Conservation (phyloP, 495 filamentous ascomycete species). For the Lepidopterella palustris region DNA sequence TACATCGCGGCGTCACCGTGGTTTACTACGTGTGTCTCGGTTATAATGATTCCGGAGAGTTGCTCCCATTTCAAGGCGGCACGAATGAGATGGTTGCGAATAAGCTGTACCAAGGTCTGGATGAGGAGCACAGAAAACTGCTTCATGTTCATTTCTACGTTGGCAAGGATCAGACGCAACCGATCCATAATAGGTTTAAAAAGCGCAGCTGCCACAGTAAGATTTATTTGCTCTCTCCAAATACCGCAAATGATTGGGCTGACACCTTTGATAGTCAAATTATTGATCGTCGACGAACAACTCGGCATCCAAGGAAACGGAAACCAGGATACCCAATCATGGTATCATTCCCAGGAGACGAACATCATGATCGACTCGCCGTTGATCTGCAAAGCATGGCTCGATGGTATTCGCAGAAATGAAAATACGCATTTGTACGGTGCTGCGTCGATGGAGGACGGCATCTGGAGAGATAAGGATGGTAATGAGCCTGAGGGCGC, state of each 20-base stretch:
- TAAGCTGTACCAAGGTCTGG: slow-evolving; percentile 49
- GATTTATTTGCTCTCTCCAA: not conserved
- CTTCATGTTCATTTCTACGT: slow-evolving; percentile 62
- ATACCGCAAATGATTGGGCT: not conserved
- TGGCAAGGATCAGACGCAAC: slow-evolving; percentile 61
- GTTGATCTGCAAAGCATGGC: slow-evolving; percentile 55
- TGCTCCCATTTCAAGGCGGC: slow-evolving; percentile 68
- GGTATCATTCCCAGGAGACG: slow-evolving; percentile 69
- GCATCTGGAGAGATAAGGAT: slow-evolving; percentile 52
- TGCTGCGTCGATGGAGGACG: slow-evolving; percentile 48
- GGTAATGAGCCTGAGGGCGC: slow-evolving; percentile 53
- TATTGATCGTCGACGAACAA: slow-evolving; percentile 63
- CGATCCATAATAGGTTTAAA: slow-evolving; percentile 57
- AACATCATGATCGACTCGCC: slow-evolving; percentile 65
- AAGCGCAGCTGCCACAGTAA: slow-evolving; percentile 55
- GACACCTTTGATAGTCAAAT: slow-evolving; percentile 44
- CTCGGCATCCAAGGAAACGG: slow-evolving; percentile 68
- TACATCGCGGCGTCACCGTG: slow-evolving; percentile 59
- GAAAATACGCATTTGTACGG: slow-evolving; percentile 67
- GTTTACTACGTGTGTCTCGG: slow-evolving; percentile 66
- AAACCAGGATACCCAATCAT: slow-evolving; percentile 77
- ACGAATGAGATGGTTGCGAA: slow-evolving; percentile 66
- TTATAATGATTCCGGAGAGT: slow-evolving; percentile 71
- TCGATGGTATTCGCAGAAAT: slow-evolving; percentile 54
- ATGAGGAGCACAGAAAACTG: slow-evolving; percentile 39